Conservation (phyloP, 768 basidiomycete genomes). For the Chalciporus piperatus region DNA sequence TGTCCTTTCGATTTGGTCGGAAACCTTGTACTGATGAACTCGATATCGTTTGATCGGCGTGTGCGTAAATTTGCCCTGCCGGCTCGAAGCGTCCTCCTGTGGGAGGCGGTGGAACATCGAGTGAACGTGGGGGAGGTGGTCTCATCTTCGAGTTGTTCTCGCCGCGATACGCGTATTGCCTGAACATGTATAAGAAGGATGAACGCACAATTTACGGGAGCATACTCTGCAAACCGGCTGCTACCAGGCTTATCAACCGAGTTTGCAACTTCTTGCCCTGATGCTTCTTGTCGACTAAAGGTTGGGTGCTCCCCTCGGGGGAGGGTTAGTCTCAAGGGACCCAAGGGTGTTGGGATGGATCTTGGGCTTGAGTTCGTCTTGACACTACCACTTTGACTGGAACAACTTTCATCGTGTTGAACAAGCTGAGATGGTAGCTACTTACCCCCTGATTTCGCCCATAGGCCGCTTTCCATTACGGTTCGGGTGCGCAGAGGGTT, state of each 20-base stretch:
- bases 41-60: conserved; percentile 10
- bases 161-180: conserved; percentile 66
- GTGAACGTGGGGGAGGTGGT: conserved; percentile 34
- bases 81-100: conserved; percentile 24
- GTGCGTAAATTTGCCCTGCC: conserved; percentile 12
- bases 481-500: conserved; percentile 43
- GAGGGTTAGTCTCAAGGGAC: conserved; percentile 65
- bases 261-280: conserved; percentile 11
- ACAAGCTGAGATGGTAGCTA: not conserved
- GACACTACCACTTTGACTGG: conserved; percentile 20
- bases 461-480: conserved; percentile 66
- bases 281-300: conserved; percentile 30
- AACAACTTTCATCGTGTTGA: not conserved
- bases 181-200: conserved; percentile 28
- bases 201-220: conserved; percentile 8
- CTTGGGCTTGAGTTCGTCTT: conserved; percentile 59
- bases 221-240: conserved; percentile 50
- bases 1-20: conserved; percentile 27
- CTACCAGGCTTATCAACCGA: conserved; percentile 43
- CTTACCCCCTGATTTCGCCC: conserved; percentile 44
- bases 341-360: conserved; percentile 51
- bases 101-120: conserved; percentile 29
- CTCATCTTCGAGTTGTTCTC: conserved; percentile 43
- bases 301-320: conserved; percentile 52
- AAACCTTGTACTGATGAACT: conserved; percentile 7